A percentile compares a stretch with the other conserved stretches of the same genome.
These are phyloP conservation scores for Volvox africanus DNA, from an alignment of 139 green algal species.

Conservation along the genomic window DNA sequence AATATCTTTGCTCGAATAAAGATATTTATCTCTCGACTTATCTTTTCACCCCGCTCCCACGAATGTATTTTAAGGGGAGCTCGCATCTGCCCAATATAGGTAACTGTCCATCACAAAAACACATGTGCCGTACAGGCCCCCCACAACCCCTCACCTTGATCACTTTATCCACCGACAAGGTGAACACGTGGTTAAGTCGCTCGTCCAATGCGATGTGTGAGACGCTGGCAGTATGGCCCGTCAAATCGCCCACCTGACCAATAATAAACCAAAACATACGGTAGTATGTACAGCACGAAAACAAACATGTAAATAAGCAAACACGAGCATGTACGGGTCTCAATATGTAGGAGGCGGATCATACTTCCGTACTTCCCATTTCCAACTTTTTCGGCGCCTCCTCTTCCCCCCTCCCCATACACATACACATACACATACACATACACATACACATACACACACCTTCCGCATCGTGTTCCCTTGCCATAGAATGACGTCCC, in stretches of 20 bases:
- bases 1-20: too few relatives aligned
- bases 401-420: too few relatives aligned
- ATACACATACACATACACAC: not conserved
- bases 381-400: too few relatives aligned
- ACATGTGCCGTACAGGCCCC: not conserved
- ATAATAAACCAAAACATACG: too few relatives aligned
- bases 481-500: slow-evolving; percentile 87
- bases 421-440: slow-evolving; percentile 11
- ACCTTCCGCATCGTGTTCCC: slow-evolving; percentile 67
- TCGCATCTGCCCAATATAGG: too few relatives aligned
- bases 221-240: slow-evolving; percentile 78
- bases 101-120: too few relatives aligned
- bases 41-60: not conserved
- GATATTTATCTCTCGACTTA: too few relatives aligned
- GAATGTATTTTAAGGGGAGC: not conserved
- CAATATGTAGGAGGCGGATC: too few relatives aligned
- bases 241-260: slow-evolving; percentile 34
- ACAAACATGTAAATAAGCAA: too few relatives aligned
- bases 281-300: too few relatives aligned
- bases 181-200: slow-evolving; percentile 81
- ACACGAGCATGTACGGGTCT: too few relatives aligned
- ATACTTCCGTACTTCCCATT: too few relatives aligned
- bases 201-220: slow-evolving; percentile 77
- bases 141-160: slow-evolving; percentile 74
- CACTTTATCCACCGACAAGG: slow-evolving; percentile 75